Evolutionary conservation across 1,139 yeast species (phyloP).

Genomic region (Geotrichum aggregatum): DNA sequence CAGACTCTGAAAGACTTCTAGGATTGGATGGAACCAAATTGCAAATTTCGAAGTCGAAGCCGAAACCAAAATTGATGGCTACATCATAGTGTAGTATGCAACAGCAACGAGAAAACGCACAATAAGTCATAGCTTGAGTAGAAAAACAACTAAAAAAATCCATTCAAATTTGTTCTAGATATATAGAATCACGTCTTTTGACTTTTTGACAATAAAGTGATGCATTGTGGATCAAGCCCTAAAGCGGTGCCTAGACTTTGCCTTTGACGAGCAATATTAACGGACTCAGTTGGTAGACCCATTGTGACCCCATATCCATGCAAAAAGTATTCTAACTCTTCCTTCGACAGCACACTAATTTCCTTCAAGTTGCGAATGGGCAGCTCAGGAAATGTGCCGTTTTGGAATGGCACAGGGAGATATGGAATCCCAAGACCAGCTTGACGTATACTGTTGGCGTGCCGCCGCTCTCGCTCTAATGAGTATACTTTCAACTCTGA

Average conservation of each 20-base stretch:
- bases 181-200: no score
- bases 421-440: constrained; percentile 2
- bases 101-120: no score
- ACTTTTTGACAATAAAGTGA: not conserved
- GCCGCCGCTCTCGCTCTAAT: constrained; percentile 3
- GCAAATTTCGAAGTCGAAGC: no score
- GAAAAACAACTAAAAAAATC: no score
- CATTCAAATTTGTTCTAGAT: no score
- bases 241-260: constrained; percentile 6
- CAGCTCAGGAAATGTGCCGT: constrained; percentile 7
- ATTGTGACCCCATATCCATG: constrained; percentile 3
- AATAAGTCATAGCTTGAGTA: no score
- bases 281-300: not conserved
- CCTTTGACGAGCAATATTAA: not conserved
- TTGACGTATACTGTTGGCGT: not conserved
- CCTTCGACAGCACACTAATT: not conserved
- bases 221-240: constrained; percentile 7
- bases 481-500: not conserved
- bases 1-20: no score
- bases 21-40: no score
- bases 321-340: not conserved
- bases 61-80: no score
- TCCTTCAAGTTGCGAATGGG: not conserved
- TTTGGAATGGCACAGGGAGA: constrained; percentile 10
- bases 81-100: no score